These are phyloP conservation scores for bread wheat (Triticum aestivum) DNA, from an alignment of 176 grass and related monocot genomes.

Conservation along the genomic window DNA sequence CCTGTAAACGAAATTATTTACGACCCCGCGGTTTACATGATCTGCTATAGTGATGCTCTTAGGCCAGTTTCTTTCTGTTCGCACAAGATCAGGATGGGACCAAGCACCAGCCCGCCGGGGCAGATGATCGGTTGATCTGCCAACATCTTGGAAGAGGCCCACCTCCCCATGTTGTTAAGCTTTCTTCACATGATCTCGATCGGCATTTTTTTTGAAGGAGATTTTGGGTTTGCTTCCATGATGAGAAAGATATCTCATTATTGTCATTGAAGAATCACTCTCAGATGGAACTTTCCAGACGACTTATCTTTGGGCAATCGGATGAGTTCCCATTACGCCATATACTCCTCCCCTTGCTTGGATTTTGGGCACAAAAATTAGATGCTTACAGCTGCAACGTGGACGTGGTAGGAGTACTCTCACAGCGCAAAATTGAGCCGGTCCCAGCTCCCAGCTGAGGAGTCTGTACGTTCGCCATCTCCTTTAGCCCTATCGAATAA, in stretches of 20 bases:
- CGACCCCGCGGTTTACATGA: too few species aligned
- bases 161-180: conserved; percentile 19
- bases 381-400: neutral
- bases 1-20: too few species aligned
- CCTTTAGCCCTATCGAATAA: too few species aligned
- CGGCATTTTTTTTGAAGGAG: neutral
- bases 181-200: conserved; percentile 43
- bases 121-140: neutral
- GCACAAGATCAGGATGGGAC: conserved; percentile 2
- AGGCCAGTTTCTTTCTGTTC: neutral
- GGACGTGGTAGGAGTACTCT: too few species aligned
- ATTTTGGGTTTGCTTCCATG: conserved; percentile 23
- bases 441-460: too few species aligned
- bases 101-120: neutral
- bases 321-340: neutral
- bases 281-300: conserved; percentile 36
- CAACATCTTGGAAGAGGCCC: conserved; percentile 30
- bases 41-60: too few species aligned
- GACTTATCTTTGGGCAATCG: neutral
- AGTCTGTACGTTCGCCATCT: too few species aligned
- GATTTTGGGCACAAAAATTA: neutral
- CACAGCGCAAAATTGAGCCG: too few species aligned
- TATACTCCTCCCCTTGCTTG: neutral
- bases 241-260: neutral
- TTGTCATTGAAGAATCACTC: neutral